A percentile compares a stretch with the other conserved stretches of the same genome.
phyloP scores from a whole-genome alignment of 2,329 filamentous ascomycete genomes.

The Penicillium palitans region DNA sequence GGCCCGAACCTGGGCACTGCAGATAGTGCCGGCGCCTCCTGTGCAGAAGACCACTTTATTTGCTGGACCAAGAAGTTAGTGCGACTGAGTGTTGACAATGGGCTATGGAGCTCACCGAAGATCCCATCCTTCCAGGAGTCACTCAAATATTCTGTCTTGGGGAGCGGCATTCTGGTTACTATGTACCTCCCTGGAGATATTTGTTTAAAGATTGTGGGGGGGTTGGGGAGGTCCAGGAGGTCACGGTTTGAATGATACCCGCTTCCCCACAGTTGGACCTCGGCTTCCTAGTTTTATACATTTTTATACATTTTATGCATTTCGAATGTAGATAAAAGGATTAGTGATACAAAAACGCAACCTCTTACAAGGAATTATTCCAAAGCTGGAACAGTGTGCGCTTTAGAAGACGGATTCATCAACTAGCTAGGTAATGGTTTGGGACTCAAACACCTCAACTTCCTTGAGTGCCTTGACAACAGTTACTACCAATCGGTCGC shows the following conservation, averaged over 20 bases:
- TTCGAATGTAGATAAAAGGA: neutral
- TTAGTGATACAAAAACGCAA: neutral
- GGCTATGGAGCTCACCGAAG: constrained; percentile 61
- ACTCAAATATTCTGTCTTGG: constrained; percentile 75
- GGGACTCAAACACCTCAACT: too few relatives aligned
- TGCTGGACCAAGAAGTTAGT: constrained; percentile 51
- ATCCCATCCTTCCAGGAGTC: constrained; percentile 83
- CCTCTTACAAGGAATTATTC: neutral
- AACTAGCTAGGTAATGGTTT: too few relatives aligned
- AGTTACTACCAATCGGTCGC: too few relatives aligned
- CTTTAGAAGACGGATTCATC: too few relatives aligned
- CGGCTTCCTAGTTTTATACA: constrained; percentile 9
- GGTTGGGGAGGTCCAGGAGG: neutral
- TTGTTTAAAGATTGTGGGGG: neutral
- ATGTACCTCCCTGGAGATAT: neutral
- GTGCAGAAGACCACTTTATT: constrained; percentile 93
- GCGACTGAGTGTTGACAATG: neutral
- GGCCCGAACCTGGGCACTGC: constrained; percentile 88
- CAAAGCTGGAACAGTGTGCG: neutral
- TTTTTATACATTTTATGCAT: neutral
- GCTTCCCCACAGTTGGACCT: constrained; percentile 26
- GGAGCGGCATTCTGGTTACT: constrained; percentile 59
- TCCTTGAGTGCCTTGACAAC: too few relatives aligned
- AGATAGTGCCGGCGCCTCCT: constrained; percentile 89
- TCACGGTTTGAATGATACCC: neutral